Percentiles rank a stretch among this genome's conserved stretches.
Evolutionary conservation across 306 rosid species (phyloP).

Genomic region (Pachyrhizus erosus): DNA sequence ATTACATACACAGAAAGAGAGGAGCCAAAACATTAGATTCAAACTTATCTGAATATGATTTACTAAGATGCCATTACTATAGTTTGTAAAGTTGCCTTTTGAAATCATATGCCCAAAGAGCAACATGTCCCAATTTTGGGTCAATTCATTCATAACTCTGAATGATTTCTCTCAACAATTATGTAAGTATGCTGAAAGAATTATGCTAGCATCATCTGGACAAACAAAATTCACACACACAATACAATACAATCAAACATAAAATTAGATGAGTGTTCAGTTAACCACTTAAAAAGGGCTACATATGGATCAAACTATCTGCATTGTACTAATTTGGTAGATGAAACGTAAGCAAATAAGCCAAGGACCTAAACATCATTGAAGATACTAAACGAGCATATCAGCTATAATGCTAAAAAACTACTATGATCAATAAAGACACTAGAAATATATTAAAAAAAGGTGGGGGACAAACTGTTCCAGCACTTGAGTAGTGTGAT

Average conservation of each 20-base stretch:
- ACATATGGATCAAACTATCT: conserved; percentile 28
- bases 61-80: background rate
- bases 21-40: conserved; percentile 4
- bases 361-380: conserved; percentile 10
- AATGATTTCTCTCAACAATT: background rate
- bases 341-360: conserved; percentile 19
- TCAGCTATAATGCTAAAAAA: conserved; percentile 2
- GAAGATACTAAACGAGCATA: conserved; percentile 19
- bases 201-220: background rate
- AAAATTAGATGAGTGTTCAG: background rate
- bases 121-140: background rate
- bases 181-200: conserved; percentile 8
- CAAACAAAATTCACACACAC: background rate
- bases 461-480: conserved; percentile 73
- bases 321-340: conserved; percentile 9
- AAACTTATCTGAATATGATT: conserved; percentile 7
- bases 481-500: conserved; percentile 99
- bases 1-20: background rate
- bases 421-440: conserved; percentile 31
- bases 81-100: background rate
- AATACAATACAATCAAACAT: conserved; percentile 25
- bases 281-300: conserved; percentile 6
- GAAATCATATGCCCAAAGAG: background rate
- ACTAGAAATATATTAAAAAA: background rate
- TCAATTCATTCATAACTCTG: background rate